phyloP scores from a whole-genome alignment of 2,329 filamentous ascomycete genomes.

The Arthrobotrys pseudoclavata region DNA sequence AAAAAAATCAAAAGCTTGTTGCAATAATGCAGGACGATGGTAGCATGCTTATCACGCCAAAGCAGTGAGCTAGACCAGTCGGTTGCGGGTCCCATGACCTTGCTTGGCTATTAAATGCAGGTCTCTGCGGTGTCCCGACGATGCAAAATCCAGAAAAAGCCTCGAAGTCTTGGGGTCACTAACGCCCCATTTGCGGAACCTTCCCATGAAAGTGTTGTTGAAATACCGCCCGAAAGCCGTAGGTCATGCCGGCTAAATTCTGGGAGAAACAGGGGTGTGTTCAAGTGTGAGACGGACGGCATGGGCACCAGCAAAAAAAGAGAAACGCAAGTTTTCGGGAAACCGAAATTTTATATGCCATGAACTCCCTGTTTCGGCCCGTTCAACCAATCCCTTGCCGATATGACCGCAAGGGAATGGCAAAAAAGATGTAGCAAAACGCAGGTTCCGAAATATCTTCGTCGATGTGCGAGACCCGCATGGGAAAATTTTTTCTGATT shows the following conservation, averaged over 20 bases:
- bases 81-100: constrained; percentile 57
- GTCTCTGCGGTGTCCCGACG: constrained; percentile 50
- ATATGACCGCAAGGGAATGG: constrained; percentile 33
- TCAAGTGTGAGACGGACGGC: constrained; percentile 24
- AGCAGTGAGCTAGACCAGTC: constrained; percentile 39
- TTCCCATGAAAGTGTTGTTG: constrained; percentile 23
- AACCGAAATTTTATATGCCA: constrained; percentile 42
- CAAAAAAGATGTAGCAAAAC: constrained; percentile 27
- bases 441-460: constrained; percentile 58
- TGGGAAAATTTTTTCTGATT: constrained; percentile 59
- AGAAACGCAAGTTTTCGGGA: constrained; percentile 29
- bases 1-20: constrained; percentile 27
- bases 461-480: constrained; percentile 57
- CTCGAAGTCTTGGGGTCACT: constrained; percentile 45
- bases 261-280: constrained; percentile 40
- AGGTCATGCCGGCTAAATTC: constrained; percentile 57
- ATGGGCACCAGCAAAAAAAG: constrained; percentile 7
- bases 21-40: constrained; percentile 17
- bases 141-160: constrained; percentile 33
- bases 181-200: constrained; percentile 40
- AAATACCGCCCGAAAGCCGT: constrained; percentile 55
- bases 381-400: constrained; percentile 51
- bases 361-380: constrained; percentile 58
- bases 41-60: constrained; percentile 60
- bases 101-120: constrained; percentile 28